Evolutionary conservation across 805 yeast genomes (phyloP), one percentile per base, ranked within the genome.

Genomic region (Priceomyces melissophilus): DNA sequence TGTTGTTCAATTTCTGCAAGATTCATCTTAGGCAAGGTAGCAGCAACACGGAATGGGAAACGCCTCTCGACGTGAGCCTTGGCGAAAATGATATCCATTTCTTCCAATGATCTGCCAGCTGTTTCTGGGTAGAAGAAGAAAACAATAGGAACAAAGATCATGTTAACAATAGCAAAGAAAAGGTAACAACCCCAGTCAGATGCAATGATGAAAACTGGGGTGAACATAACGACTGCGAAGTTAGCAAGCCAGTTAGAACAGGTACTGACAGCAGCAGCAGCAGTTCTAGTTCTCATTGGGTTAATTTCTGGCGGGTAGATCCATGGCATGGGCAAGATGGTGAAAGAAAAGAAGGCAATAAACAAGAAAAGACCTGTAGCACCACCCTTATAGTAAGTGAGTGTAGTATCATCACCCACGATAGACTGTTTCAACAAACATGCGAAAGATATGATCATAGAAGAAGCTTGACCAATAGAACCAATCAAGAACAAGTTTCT

Each of bases 41-140:
- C 69, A 38, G 89, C 89, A 36, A 84, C 82, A 58, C 78, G 70
- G 75, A 72, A 82, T 27, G 83, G 78, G 46, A 71, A 74, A 49
- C 72, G 73, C 37, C 73, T 71, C 45, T 84, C 89, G 35, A 63
- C 71, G 49, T 73, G 61, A 6, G 84, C 76, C 63, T 76, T 78
- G 54, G 86, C 85, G 47, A 69, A 79, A 41, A 84, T 80, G 55
- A 81, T 80, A 57, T 71, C 74, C 41, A 67, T 63, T 54, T 71
- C 76, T 60, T 68, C 73, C 61, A 69, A 69, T 28, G 65, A 50
- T 56, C 72, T 61, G 35, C 71, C 75, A 26, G 69, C 74, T 26
- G 72, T 68, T 54, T 66, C 75, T 32, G 71, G 73, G 67, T 65
- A 71, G 61, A 55, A 70, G 61, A 63, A 68, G 65, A 58, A 67